Percentiles rank a stretch among this genome's conserved stretches.
These are phyloP conservation scores for Monosporascus sp. DNA, from an alignment of 2,329 filamentous ascomycete genomes.

Conservation along the genomic window DNA sequence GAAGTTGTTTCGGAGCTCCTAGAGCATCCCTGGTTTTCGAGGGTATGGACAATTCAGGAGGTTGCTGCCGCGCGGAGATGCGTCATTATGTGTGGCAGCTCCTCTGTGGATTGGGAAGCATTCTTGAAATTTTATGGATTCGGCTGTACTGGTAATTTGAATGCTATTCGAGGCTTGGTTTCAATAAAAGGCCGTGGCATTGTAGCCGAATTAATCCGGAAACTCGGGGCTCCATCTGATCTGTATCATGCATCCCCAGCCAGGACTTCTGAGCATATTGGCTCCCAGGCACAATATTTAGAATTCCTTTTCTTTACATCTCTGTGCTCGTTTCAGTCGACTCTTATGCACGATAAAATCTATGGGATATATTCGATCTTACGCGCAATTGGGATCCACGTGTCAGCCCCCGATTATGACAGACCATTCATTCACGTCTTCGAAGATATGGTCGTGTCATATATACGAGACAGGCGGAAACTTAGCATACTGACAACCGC, in stretches of 20 bases:
- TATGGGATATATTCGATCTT: conserved; percentile 5
- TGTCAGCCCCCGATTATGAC: conserved; percentile 6
- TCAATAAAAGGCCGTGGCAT: not conserved
- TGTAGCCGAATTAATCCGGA: not conserved
- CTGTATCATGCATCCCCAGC: not conserved
- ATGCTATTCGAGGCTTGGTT: not conserved
- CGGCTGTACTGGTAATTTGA: too few relatives aligned
- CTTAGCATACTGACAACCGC: conserved; percentile 3
- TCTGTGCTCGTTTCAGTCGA: not conserved
- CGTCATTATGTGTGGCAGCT: conserved; percentile 4
- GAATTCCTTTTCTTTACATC: not conserved
- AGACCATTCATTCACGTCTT: conserved; percentile 2
- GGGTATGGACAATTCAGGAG: conserved; percentile 14
- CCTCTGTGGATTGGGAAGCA: conserved; percentile 4
- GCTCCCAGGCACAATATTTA: not conserved
- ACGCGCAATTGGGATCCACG: not conserved
- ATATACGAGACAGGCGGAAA: conserved; percentile 1
- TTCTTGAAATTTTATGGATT: not conserved
- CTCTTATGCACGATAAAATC: conserved; percentile 4
- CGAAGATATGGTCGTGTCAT: conserved; percentile 2
- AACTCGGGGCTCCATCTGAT: not conserved
- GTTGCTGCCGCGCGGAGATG: conserved; percentile 3
- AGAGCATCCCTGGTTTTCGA: conserved; percentile 6
- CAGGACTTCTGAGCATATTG: not conserved
- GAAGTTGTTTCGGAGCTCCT: not conserved